phyloP scores from a whole-genome alignment of 169 alveolate species.

The Perkinsus chesapeaki region DNA sequence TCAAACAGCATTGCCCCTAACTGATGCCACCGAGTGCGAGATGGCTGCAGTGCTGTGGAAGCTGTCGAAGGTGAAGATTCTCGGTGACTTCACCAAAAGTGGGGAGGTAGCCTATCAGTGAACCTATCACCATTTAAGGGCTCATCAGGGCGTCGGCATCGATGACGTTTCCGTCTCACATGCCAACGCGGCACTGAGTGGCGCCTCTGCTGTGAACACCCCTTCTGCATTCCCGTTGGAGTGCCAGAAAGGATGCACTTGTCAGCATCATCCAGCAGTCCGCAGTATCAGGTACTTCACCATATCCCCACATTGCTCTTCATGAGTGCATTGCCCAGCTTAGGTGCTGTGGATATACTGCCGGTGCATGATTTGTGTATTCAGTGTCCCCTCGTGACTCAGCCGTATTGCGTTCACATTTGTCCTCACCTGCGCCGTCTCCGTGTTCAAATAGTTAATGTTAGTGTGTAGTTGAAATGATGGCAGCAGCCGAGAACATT shows the following conservation, averaged over 20 bases:
- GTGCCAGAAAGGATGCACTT: background rate
- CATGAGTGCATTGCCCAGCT: background rate
- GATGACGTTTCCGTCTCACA: background rate
- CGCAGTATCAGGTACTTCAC: background rate
- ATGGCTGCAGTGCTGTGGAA: background rate
- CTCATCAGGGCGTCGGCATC: background rate
- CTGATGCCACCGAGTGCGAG: background rate
- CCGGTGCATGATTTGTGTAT: background rate
- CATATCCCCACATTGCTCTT: background rate
- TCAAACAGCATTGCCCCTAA: background rate
- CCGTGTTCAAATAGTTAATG: too few relatives aligned
- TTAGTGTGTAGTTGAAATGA: too few relatives aligned
- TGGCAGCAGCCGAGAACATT: too few relatives aligned
- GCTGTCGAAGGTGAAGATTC: background rate
- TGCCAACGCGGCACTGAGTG: background rate
- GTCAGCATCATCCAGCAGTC: background rate
- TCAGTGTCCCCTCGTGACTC: background rate
- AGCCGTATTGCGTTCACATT: too few relatives aligned
- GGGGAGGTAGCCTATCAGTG: background rate
- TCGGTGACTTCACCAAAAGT: background rate
- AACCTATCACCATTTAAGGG: background rate
- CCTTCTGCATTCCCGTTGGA: background rate
- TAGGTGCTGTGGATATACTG: background rate
- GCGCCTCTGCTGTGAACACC: background rate
- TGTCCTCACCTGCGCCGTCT: too few relatives aligned